Percentiles rank a stretch among this genome's conserved stretches.
phyloP scores from a whole-genome alignment of 164 flowering plant species.

The Vitis amurensis region DNA sequence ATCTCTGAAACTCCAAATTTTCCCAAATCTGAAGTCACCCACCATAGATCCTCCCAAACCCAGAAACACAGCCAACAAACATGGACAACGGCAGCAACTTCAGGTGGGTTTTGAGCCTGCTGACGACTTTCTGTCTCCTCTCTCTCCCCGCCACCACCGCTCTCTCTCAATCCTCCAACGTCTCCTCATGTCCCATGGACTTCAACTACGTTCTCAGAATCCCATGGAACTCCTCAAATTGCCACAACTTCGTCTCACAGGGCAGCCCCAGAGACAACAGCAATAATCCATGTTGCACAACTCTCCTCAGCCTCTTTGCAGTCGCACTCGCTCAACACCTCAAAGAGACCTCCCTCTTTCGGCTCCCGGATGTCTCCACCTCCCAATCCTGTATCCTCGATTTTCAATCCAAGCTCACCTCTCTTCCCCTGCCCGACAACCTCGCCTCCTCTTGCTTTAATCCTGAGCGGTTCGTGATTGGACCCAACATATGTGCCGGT shows the following conservation, averaged over 20 bases:
- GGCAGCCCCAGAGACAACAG: background rate
- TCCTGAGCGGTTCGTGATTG: constrained; percentile 40
- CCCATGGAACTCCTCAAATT: constrained; percentile 51
- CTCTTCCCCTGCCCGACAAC: constrained; percentile 35
- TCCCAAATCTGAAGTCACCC: no score
- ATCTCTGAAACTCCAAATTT: no score
- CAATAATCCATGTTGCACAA: constrained; percentile 37
- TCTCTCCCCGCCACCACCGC: constrained; percentile 2
- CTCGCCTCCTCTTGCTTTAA: constrained; percentile 46
- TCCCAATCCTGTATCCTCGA: constrained; percentile 44
- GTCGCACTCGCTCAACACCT: constrained; percentile 48
- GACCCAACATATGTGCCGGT: constrained; percentile 47
- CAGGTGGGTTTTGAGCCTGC: background rate
- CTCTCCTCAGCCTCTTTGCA: constrained; percentile 53
- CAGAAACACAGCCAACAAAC: no score
- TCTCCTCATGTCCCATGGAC: constrained; percentile 49
- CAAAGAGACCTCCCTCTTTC: constrained; percentile 46
- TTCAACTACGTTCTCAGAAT: constrained; percentile 40
- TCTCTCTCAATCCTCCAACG: constrained; percentile 5
- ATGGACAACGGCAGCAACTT: no score
- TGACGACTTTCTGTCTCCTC: background rate
- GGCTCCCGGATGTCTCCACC: constrained; percentile 37
- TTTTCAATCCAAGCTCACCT: constrained; percentile 42
- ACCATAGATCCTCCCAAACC: no score
- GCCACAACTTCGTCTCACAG: constrained; percentile 23